Evolutionary conservation across 1,284 basidiomycete species (phyloP).

Genomic region (Neolentinus lepideus): DNA sequence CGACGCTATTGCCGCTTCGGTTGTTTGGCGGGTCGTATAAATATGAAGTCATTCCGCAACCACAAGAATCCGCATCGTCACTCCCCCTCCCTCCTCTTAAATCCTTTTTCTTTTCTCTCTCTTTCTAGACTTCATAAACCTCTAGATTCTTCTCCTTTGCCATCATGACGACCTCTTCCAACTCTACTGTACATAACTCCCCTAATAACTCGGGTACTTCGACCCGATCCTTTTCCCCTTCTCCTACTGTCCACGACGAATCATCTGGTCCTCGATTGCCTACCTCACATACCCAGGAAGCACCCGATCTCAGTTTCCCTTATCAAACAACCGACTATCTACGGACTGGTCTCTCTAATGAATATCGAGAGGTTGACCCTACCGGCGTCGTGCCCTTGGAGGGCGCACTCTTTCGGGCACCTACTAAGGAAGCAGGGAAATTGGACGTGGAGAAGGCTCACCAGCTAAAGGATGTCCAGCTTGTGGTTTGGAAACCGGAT

Average conservation of each 20-base stretch:
- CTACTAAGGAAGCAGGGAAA: conserved; percentile 13
- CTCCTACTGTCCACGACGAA: neutral
- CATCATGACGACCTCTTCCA: neutral
- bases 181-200: neutral
- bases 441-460: conserved; percentile 25
- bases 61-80: neutral
- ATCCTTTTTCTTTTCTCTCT: neutral
- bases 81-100: neutral
- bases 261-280: neutral
- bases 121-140: neutral
- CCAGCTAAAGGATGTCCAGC: conserved; percentile 21
- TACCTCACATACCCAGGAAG: neutral
- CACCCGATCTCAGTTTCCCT: conserved; percentile 24
- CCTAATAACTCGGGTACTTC: neutral
- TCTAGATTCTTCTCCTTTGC: neutral
- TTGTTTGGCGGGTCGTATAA: neutral
- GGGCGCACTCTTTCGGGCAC: conserved; percentile 18
- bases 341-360: conserved; percentile 22
- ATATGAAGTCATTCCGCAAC: neutral
- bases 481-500: conserved; percentile 23
- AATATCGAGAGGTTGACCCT: conserved; percentile 23
- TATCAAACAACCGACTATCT: conserved; percentile 22
- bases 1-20: neutral
- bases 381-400: conserved; percentile 20
- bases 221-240: neutral